Base-by-base conservation (phyloP, 331 rosid genomes). In the Pyrus hybrid region DNA sequence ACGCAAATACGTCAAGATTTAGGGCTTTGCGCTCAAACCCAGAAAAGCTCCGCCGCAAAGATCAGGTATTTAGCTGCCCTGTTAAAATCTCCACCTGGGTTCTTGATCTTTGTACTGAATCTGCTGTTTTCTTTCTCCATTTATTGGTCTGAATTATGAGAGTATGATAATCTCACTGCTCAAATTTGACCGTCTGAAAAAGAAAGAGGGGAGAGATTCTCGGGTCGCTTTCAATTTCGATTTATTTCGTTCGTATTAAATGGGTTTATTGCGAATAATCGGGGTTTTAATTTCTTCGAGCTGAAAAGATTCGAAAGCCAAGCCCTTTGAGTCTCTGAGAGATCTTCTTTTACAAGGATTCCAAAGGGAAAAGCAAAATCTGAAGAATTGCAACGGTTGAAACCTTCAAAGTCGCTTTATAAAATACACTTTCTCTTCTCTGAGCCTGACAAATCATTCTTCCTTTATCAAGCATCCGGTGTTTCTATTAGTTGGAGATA, bases 391-490 rank as follows among this genome's bases (percentile, higher is more conserved):
- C 83, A 89, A 91, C 92, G 92, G 92, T 70, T 91, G 86, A 84
- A 89, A 91, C 86, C 78, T 83, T 87, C 84, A 86, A 86, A 87
- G 88, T 79, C 79, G 84, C 96, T 87, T 91, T 84, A 65, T 66
- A 30, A 11, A 51, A 51, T 6, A 22, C n/a, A 70, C 23, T 16
- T 9, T 68, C 80, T 76, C 82, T 30, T 54, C 49, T 28, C 65
- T 35, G 21, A 23, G 67, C 57, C 77, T 62, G 80, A 79, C 82
- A 77, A 77, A 78, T 75, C 75, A 76, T 25, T 68, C 79, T 41
- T 22, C 41, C 82, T 70, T 82, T 81, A 81, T 28, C 43, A 45
- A 14, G 43, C 37, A 29, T 62, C 86, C 81, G 68, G 75, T 84
- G 79, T 30, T 67, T 53, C 47, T 86, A 68, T 80, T 82, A 75